These are phyloP conservation scores for Monosporozyma siamensis DNA, from an alignment of 805 yeast species.

Conservation along the genomic window DNA sequence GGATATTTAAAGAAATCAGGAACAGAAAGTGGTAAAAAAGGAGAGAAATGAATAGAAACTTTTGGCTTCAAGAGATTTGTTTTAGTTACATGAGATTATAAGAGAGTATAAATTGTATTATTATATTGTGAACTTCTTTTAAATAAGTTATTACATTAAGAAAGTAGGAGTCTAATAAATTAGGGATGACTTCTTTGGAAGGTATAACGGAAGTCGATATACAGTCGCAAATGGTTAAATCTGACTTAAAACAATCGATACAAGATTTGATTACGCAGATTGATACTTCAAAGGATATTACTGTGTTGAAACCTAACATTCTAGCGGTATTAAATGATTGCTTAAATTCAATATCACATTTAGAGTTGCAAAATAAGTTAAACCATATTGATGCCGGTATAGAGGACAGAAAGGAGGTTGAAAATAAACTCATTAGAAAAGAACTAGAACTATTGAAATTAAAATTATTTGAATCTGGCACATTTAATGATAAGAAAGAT, in stretches of 20 bases:
- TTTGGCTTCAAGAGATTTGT: too few relatives aligned
- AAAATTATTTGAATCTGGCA: background rate
- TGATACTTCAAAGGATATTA: background rate
- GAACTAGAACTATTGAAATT: constrained; percentile 16
- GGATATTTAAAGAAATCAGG: background rate
- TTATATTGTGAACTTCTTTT: too few relatives aligned
- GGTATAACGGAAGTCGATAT: too few relatives aligned
- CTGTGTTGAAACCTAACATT: constrained; percentile 5
- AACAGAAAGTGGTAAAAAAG: too few relatives aligned
- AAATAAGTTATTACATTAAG: too few relatives aligned
- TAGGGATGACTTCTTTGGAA: too few relatives aligned
- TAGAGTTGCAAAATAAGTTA: constrained; percentile 27
- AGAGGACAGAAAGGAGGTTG: constrained; percentile 20
- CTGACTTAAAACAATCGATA: background rate
- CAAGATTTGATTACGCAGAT: background rate
- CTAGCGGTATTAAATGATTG: constrained; percentile 20
- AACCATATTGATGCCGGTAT: constrained; percentile 15
- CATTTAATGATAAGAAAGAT: background rate
- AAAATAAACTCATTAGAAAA: constrained; percentile 16
- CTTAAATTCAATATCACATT: constrained; percentile 25
- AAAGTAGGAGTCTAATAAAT: too few relatives aligned
- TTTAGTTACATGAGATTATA: too few relatives aligned
- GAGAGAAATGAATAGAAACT: too few relatives aligned
- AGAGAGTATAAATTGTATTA: too few relatives aligned
- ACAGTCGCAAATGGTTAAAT: too few relatives aligned